Conservation (phyloP, 139 green algal species). For the Haematococcus lacustris region DNA sequence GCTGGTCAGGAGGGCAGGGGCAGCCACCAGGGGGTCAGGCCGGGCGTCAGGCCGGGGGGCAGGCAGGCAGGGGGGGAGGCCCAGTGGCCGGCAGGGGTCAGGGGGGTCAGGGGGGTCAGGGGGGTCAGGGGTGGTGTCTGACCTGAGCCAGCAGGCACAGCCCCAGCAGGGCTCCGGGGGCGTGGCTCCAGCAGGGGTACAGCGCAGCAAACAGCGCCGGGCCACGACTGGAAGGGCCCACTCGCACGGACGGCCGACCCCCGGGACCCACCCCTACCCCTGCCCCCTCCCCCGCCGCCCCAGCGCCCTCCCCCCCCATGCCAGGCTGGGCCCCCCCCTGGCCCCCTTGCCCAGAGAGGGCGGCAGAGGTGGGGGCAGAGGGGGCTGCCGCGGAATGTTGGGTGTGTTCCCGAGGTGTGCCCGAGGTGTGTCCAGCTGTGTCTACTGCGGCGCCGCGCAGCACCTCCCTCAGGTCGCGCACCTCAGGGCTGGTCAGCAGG, state of each 20-base stretch:
- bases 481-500: slow-evolving; percentile 82
- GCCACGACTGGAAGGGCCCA: slow-evolving; percentile 11
- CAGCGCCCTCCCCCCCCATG: background rate
- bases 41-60: too few species aligned
- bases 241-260: background rate
- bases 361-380: background rate
- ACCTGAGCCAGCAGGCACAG: slow-evolving; percentile 78
- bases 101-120: background rate
- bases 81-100: background rate
- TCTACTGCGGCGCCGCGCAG: slow-evolving; percentile 23
- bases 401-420: background rate
- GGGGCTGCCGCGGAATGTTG: background rate
- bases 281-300: background rate
- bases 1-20: background rate
- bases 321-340: background rate
- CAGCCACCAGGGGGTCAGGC: background rate
- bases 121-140: background rate
- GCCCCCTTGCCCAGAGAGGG: background rate
- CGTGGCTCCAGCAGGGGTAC: slow-evolving; percentile 79
- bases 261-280: background rate
- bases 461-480: slow-evolving; percentile 38
- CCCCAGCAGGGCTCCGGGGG: slow-evolving; percentile 62
- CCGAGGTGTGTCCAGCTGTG: too few species aligned
- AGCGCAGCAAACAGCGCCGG: slow-evolving; percentile 62
- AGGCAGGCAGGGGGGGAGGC: background rate